Evolutionary conservation across 2,329 filamentous ascomycete genomes (phyloP).

Genomic region (Apiospora koreana): DNA sequence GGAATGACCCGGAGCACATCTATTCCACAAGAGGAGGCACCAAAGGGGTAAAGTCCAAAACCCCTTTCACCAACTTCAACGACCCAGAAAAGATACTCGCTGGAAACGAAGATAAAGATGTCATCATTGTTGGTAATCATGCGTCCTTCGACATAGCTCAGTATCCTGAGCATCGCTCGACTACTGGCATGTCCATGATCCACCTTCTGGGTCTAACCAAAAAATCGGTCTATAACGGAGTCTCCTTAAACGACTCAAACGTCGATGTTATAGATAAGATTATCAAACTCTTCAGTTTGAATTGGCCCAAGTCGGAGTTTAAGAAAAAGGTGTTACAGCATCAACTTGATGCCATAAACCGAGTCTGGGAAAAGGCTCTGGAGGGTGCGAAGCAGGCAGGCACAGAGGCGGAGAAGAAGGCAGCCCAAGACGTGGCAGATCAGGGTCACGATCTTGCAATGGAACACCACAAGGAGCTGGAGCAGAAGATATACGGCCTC

Average conservation of each 20-base stretch:
- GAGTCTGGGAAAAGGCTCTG: neutral
- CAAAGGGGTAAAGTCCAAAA: constrained; percentile 19
- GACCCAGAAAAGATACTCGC: constrained; percentile 10
- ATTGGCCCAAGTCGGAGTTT: constrained; percentile 9
- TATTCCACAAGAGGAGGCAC: neutral
- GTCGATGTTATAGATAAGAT: constrained; percentile 22
- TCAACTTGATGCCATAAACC: constrained; percentile 17
- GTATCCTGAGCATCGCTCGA: constrained; percentile 13
- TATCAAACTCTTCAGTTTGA: constrained; percentile 16
- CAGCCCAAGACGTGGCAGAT: neutral
- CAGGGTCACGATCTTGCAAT: constrained; percentile 1
- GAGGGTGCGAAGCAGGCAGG: neutral
- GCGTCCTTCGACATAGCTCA: constrained; percentile 23
- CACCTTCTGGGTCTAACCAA: constrained; percentile 25
- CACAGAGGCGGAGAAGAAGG: neutral
- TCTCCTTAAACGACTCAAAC: constrained; percentile 17
- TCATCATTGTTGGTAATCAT: constrained; percentile 21
- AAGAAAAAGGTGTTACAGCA: constrained; percentile 15
- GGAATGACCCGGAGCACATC: constrained; percentile 5
- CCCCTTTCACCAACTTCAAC: constrained; percentile 17
- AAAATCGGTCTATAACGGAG: constrained; percentile 24
- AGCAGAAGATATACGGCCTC: constrained; percentile 11
- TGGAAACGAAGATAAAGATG: constrained; percentile 2
- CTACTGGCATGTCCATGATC: constrained; percentile 25
- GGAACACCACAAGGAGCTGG: constrained; percentile 16